phyloP scores from a whole-genome alignment of 352 stramenopile species.

The Phytophthora ramorum region DNA sequence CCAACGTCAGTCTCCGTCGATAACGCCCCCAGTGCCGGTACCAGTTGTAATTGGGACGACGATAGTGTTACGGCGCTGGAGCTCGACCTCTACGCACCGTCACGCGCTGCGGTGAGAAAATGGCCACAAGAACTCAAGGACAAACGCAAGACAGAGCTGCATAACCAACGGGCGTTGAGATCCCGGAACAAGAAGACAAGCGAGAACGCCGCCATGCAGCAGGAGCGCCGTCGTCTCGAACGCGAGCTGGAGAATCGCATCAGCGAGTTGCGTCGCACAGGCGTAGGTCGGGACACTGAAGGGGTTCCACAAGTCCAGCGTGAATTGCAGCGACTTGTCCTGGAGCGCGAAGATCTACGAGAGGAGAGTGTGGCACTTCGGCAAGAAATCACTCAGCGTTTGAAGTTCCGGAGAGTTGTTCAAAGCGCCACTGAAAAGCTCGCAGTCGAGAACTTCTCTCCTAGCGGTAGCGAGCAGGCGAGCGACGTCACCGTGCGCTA shows the following conservation, averaged over 20 bases:
- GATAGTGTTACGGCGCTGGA: no score
- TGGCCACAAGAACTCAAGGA: slow-evolving; percentile 44
- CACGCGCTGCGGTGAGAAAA: background rate
- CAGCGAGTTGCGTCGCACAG: background rate
- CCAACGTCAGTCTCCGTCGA: no score
- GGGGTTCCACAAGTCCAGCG: background rate
- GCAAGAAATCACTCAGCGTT: background rate
- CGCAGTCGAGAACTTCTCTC: background rate
- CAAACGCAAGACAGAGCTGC: slow-evolving; percentile 34
- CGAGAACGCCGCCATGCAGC: slow-evolving; percentile 22
- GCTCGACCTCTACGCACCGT: background rate
- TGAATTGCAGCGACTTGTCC: background rate
- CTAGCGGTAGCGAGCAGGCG: background rate
- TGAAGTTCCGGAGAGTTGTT: background rate
- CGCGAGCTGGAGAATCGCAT: slow-evolving; percentile 13
- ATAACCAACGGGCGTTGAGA: slow-evolving; percentile 37
- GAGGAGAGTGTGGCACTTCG: background rate
- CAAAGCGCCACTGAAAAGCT: background rate
- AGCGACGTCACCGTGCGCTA: background rate
- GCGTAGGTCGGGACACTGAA: background rate
- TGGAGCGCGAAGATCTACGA: background rate
- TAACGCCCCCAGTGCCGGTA: no score
- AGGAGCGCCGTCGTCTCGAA: slow-evolving; percentile 31
- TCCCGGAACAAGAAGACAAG: slow-evolving; percentile 36
- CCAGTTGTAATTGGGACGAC: no score